phyloP scores from a whole-genome alignment of 768 basidiomycete genomes.

The Lactifluus subvellereus region DNA sequence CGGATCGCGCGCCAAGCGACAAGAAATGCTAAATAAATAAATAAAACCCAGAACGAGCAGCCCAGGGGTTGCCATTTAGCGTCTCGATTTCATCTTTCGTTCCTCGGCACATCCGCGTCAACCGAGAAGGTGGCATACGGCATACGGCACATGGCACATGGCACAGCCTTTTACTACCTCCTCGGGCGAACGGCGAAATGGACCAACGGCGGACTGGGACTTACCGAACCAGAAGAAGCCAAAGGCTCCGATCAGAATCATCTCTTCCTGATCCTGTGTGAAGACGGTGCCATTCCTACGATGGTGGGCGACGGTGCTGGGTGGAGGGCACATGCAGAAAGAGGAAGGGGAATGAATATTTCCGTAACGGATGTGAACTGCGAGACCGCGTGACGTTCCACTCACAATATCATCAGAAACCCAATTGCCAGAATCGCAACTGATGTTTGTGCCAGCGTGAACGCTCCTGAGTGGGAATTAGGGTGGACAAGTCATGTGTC shows the following conservation, averaged over 20 bases:
- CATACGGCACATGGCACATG: background rate
- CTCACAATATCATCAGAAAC: conserved; percentile 62
- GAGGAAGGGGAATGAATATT: background rate
- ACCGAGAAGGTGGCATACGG: background rate
- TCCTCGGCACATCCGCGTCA: background rate
- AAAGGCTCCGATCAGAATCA: conserved; percentile 62
- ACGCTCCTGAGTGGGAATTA: conserved; percentile 27
- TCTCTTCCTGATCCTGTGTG: conserved; percentile 68
- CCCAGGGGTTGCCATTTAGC: background rate
- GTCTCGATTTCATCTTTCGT: background rate
- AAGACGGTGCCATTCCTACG: conserved; percentile 53
- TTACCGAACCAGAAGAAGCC: conserved; percentile 74
- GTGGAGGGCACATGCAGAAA: background rate
- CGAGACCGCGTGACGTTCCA: conserved; percentile 13
- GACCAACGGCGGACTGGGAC: conserved; percentile 24
- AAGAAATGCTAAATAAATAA: conserved; percentile 35
- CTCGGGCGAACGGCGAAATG: background rate
- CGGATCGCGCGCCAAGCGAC: conserved; percentile 38
- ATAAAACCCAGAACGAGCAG: background rate
- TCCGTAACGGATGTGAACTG: background rate
- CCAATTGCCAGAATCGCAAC: conserved; percentile 64
- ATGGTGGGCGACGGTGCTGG: conserved; percentile 65
- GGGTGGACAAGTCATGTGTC: conserved; percentile 9
- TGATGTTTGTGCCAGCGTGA: conserved; percentile 51
- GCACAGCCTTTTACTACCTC: too few relatives aligned